Base-by-base conservation (phyloP, 495 filamentous ascomycete species). In the Aspergillus mulundensis region DNA sequence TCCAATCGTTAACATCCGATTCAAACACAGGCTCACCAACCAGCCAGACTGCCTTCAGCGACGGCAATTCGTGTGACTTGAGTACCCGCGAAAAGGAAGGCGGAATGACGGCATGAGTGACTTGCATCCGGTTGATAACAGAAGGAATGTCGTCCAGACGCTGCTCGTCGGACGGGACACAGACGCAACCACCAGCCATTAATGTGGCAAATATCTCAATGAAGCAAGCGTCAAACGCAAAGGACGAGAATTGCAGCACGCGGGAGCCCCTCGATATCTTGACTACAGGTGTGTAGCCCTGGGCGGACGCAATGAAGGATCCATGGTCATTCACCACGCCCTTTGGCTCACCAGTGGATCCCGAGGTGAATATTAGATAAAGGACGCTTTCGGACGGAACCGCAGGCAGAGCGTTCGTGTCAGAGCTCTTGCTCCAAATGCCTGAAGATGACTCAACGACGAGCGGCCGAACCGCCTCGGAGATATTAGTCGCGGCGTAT, bases 251-350 rank as follows among this genome's bases (percentile, higher is more conserved):
- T 15, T 57, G 60, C 16, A 68, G 23, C n/a, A 53, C 50, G 19
- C 59, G 64, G 23, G 55, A 58, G 5, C 25, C 28, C 14, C 7
- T 12, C 0, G 43, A n/a, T 21, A 58, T 7, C 3, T 32, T 19
- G 41, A 45, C 21, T n/a, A 24, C 14, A 6, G 23, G 14, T 1
- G 23, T 19, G 2, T 14, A 14, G 23, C 24, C 43, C 7, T 6
- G 54, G 55, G 23, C 23, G 15, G 21, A 16, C 67, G 20, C 59
- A 57, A 7, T 70, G 11, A 19, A 63, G 7, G 68, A 62, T 18
- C 56, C 59, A 53, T 80, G 77, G 23, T 58, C 49, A 14, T 77
- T 54, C 6, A 76, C 60, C 18, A 76, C 69, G 1, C 72, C 77
- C 58, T 73, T 73, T 7, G 70, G 70, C 38, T 54, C 58, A 11